phyloP scores from a whole-genome alignment of 805 yeast species.

The Yarrowia sp. region DNA sequence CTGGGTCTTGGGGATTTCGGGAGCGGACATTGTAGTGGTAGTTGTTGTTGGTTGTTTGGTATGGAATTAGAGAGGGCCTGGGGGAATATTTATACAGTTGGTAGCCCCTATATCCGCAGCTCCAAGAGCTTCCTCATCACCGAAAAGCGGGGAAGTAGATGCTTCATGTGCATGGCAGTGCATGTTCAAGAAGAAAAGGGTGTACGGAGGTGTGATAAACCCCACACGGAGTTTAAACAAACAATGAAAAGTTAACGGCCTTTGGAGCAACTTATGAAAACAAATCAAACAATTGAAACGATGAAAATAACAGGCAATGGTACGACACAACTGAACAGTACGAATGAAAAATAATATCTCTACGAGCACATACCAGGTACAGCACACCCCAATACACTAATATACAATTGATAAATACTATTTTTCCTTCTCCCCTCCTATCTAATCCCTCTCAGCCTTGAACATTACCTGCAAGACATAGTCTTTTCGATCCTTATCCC shows the following conservation, averaged over 20 bases:
- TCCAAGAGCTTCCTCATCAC: slow-evolving; percentile 1
- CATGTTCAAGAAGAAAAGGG: too few species aligned
- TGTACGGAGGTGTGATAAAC: neutral
- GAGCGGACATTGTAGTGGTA: neutral
- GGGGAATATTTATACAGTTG: neutral
- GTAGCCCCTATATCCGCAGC: too few species aligned
- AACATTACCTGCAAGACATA: slow-evolving; percentile 70
- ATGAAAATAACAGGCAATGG: too few species aligned
- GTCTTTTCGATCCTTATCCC: slow-evolving; percentile 68
- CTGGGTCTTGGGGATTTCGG: slow-evolving; percentile 64
- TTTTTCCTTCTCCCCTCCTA: too few species aligned
- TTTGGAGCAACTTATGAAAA: too few species aligned
- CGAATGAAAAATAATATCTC: too few species aligned
- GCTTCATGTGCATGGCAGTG: neutral
- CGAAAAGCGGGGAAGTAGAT: neutral
- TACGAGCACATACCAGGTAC: too few species aligned
- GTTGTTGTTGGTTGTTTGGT: neutral
- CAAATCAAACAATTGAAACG: too few species aligned
- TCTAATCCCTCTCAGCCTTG: neutral
- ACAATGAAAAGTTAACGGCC: too few species aligned
- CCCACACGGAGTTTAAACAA: too few species aligned
- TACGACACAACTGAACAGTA: too few species aligned
- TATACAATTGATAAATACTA: neutral
- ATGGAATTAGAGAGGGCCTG: neutral
- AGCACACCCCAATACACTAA: too few species aligned